These are phyloP conservation scores for Gamsiella multidivaricata DNA, from an alignment of 192 early-diverging fungal genomes.

Conservation along the genomic window DNA sequence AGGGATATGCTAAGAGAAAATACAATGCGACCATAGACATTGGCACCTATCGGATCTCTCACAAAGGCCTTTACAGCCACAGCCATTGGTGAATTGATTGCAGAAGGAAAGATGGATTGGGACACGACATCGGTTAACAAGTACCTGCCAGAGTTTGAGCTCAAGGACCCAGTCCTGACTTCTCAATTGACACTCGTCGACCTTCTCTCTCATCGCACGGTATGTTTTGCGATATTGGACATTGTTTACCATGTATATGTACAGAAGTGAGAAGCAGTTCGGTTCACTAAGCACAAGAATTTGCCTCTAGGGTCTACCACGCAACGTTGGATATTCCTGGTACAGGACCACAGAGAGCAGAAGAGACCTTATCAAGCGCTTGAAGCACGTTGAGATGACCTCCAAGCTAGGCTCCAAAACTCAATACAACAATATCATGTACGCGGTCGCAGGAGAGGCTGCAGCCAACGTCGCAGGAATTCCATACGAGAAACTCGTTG, in stretches of 20 bases:
- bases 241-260: background rate
- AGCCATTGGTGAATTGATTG: slow-evolving; percentile 18
- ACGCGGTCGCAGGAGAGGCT: slow-evolving; percentile 18
- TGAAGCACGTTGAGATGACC: background rate
- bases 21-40: slow-evolving; percentile 1
- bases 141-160: slow-evolving; percentile 25
- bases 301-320: background rate
- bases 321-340: background rate
- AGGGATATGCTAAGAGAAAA: too few species aligned
- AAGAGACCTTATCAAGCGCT: background rate
- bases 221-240: background rate
- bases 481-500: slow-evolving; percentile 6
- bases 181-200: slow-evolving; percentile 20
- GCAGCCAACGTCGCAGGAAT: slow-evolving; percentile 1
- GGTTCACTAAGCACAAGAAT: too few species aligned
- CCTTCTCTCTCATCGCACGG: slow-evolving; percentile 21
- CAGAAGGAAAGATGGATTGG: slow-evolving; percentile 23
- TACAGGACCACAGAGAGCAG: background rate
- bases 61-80: slow-evolving; percentile 25
- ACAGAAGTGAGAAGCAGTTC: too few species aligned
- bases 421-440: slow-evolving; percentile 16
- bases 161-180: slow-evolving; percentile 20
- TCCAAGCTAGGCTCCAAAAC: background rate
- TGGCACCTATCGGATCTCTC: slow-evolving; percentile 12
- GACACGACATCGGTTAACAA: slow-evolving; percentile 13